A percentile compares a stretch with the other conserved stretches of the same genome.
phyloP scores from a whole-genome alignment of 2,329 filamentous ascomycete species.

The Botrytis deweyae region DNA sequence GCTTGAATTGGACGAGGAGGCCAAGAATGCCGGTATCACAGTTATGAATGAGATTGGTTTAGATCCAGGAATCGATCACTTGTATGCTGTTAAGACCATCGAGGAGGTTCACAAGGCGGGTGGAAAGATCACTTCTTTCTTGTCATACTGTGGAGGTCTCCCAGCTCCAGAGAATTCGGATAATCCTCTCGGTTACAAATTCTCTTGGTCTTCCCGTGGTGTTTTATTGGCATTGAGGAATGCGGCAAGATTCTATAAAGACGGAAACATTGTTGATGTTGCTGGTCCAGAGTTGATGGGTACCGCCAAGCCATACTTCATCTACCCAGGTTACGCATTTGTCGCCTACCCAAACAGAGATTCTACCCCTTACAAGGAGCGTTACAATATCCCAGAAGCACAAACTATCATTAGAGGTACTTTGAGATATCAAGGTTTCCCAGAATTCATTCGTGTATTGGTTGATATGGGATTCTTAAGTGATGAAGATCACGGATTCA shows the following conservation, averaged over 20 bases:
- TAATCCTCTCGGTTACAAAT: slow-evolving; percentile 93
- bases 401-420: slow-evolving; percentile 82
- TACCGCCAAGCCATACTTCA: slow-evolving; percentile 83
- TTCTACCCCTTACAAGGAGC: slow-evolving; percentile 80
- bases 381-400: slow-evolving; percentile 89
- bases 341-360: slow-evolving; percentile 94
- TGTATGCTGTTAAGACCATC: slow-evolving; percentile 85
- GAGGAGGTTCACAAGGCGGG: slow-evolving; percentile 82
- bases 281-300: slow-evolving; percentile 72
- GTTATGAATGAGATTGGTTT: slow-evolving; percentile 94
- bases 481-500: slow-evolving; percentile 64
- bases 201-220: slow-evolving; percentile 66
- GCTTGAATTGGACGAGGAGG: slow-evolving; percentile 78
- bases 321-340: slow-evolving; percentile 78
- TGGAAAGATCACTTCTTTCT: slow-evolving; percentile 74
- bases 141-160: slow-evolving; percentile 79
- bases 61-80: slow-evolving; percentile 68
- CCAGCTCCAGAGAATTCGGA: slow-evolving; percentile 71
- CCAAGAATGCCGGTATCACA: slow-evolving; percentile 89
- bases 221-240: slow-evolving; percentile 86
- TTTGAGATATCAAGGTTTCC: slow-evolving; percentile 85
- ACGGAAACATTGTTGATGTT: slow-evolving; percentile 71
- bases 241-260: slow-evolving; percentile 77
- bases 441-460: slow-evolving; percentile 81
- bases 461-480: slow-evolving; percentile 88